Evolutionary conservation across 2,329 filamentous ascomycete genomes (phyloP), one percentile per base, ranked within the genome.

Genomic region (Diaporthe citri): DNA sequence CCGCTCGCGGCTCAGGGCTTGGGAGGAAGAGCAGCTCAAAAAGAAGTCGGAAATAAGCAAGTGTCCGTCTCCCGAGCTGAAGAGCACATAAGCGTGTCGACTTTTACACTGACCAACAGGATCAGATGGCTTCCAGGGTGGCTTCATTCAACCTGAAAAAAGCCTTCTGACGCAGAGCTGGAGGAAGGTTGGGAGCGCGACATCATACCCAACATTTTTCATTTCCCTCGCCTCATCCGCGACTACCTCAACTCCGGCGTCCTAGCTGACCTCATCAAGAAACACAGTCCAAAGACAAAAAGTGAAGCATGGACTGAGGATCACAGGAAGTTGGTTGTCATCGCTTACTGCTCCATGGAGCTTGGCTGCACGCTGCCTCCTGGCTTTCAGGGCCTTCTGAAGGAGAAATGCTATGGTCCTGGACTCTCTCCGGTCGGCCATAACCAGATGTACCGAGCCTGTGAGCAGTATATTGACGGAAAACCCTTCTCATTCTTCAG

Each of bases 281-380:
- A 7, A 3, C 22, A 52, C 46, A 17, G 31, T 4, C 64, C 43
- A 3, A 41, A 36, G 20, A 36, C 4, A 28, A 4, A 4, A 9
- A 10, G 17, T 7, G 12, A 5, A 5, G 20, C 4, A 2, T 67
- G 62, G 62, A 36, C 6, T 7, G 25, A 39, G 2, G 3, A 3
- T 8, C 43, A 52, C 22, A 28, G 25, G 17, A n/a, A 36, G 5
- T 13, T 69, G 43, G 46, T 41, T 9, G 6, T 39, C 0, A 36
- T 69, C 17, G 22, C 31, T 2, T 55, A 20, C 22, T 52, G 64
- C 22, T 46, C 64, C 12, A 69, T 69, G 64, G 17, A 69, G 31
- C 64, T 69, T 17, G 46, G 64, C 22, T 69, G 64, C 22, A 52
- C 4, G 1, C 46, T 69, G 12, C 64, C 64, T 6, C 22, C 41